Conservation (phyloP, 2,329 filamentous ascomycete species). For the Penicillium glabrum region DNA sequence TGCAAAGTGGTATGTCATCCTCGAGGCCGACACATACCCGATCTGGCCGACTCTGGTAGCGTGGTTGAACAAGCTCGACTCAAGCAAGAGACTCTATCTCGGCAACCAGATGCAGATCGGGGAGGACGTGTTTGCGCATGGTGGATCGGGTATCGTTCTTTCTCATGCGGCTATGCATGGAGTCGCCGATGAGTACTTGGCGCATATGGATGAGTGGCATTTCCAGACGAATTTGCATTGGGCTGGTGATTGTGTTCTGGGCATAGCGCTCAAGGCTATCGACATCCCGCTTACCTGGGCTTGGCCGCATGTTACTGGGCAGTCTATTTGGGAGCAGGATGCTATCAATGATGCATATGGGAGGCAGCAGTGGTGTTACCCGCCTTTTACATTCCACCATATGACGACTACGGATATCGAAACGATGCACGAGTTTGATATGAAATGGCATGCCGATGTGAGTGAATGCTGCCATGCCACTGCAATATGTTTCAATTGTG, state of each 20-base stretch:
- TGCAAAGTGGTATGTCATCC: constrained; percentile 58
- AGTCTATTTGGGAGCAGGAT: constrained; percentile 27
- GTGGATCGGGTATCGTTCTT: constrained; percentile 51
- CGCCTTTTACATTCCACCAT: constrained; percentile 29
- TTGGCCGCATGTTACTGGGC: constrained; percentile 23
- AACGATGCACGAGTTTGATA: constrained; percentile 25
- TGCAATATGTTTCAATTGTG: background rate
- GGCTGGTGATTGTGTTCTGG: constrained; percentile 50
- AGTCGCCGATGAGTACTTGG: constrained; percentile 41
- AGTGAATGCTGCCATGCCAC: background rate
- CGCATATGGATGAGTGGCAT: constrained; percentile 42
- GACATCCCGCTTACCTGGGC: constrained; percentile 39
- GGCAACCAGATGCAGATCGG: constrained; percentile 52
- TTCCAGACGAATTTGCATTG: constrained; percentile 41
- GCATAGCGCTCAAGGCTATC: constrained; percentile 42
- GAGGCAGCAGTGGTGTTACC: constrained; percentile 26
- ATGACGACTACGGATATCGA: constrained; percentile 28
- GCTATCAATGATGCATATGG: constrained; percentile 18
- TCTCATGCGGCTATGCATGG: constrained; percentile 48
- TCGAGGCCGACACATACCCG: constrained; percentile 57
- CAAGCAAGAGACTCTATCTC: constrained; percentile 47
- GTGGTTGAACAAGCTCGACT: constrained; percentile 51
- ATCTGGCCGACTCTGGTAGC: constrained; percentile 52
- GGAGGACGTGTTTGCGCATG: constrained; percentile 48
- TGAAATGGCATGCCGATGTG: constrained; percentile 26